Evolutionary conservation across 352 stramenopile genomes (phyloP).

Genomic region (Phytophthora lateralis): DNA sequence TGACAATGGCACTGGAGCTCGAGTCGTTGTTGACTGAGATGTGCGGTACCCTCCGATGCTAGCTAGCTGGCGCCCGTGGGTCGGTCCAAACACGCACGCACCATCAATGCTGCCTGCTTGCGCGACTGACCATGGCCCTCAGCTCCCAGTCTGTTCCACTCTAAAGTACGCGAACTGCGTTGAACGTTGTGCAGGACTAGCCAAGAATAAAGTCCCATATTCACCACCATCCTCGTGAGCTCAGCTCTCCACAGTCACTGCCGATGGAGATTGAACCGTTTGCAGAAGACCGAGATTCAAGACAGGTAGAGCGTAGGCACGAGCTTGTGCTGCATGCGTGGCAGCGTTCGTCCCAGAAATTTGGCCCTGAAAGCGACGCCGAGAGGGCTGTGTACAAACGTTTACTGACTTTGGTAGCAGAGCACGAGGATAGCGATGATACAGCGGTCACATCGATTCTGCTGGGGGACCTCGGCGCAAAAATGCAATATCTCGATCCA

Average conservation of each 20-base stretch:
- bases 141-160: conserved; percentile 18
- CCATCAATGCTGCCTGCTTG: conserved; percentile 24
- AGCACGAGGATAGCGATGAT: conserved; percentile 20
- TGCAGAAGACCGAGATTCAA: conserved; percentile 4
- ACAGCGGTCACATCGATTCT: conserved; percentile 14
- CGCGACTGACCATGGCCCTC: conserved; percentile 17
- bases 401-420: conserved; percentile 23
- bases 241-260: neutral
- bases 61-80: conserved; percentile 32
- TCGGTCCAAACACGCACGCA: conserved; percentile 20
- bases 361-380: conserved; percentile 17
- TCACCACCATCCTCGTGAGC: neutral
- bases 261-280: conserved; percentile 15
- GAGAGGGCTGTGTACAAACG: conserved; percentile 25
- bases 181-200: conserved; percentile 24
- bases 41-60: conserved; percentile 6
- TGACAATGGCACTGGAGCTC: conserved; percentile 42
- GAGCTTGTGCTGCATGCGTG: conserved; percentile 22
- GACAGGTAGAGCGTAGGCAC: neutral
- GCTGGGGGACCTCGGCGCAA: conserved; percentile 40
- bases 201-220: conserved; percentile 28
- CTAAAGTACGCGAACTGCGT: conserved; percentile 8
- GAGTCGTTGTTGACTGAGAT: conserved; percentile 32
- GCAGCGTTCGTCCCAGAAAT: conserved; percentile 25
- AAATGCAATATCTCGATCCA: conserved; percentile 45